Base-by-base conservation (phyloP, 2,329 filamentous ascomycete genomes). In the Cladosporium velox region DNA sequence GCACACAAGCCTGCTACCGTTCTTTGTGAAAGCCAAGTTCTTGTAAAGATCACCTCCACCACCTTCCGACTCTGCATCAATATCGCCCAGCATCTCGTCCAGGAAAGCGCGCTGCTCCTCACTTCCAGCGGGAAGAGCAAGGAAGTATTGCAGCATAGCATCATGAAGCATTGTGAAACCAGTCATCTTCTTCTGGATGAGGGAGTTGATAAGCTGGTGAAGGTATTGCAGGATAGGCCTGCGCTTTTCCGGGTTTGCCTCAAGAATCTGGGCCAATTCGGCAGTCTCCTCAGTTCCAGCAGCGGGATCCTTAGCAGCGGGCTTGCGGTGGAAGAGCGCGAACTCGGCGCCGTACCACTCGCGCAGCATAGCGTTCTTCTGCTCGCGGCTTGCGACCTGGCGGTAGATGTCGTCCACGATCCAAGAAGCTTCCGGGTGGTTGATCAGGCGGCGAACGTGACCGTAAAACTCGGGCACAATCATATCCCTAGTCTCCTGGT, bases 311-410 rank as follows among this genome's bases (percentile, higher is more conserved):
- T 68, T 72, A 1, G 82, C 76, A 30, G 80, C 79, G 47, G 86
- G 84, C 70, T 83, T 84, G 72, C 90, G 89, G 70, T 89, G 88
- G 77, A 93, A 91, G 52, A 98, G 85, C 15, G 91, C 87, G 76
- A 96, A 99, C 76, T 98, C 95, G 0, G 94, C 86, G 1, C 95
- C 95, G 77, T 97, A 99, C 93, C 95, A 99, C 79, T 99, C 95
- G 63, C 93, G 86, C 67, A 99, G 84, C 67, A 99, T 84, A 58
- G 87, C 87, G 38, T 90, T 90, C 80, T 94, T 97, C 77, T 99
- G 95, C 72, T 91, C 86, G 74, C 89, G 88, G 26, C 91, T 95
- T 11, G 94, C 93, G 66, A 94, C 89, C 58, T 90, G 90, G 68
- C 95, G 88, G 82, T 98, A 99, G 71, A 97, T 91, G 78, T 99